Conservation (phyloP, 768 basidiomycete genomes). For the Pluteus cervinus region DNA sequence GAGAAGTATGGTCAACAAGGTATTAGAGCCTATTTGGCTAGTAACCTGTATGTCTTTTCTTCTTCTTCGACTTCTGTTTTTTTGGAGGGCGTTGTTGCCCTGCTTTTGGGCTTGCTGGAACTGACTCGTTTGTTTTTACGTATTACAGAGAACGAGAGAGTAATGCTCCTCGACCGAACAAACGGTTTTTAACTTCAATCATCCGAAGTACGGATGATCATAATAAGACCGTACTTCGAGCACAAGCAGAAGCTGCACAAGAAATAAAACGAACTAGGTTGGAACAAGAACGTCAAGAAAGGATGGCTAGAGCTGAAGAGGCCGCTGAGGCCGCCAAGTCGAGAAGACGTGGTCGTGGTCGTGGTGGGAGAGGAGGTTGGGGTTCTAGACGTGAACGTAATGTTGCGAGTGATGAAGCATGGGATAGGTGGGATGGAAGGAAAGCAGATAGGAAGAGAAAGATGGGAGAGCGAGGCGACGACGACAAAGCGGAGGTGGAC, state of each 20-base stretch:
- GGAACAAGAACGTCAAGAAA: slow-evolving; percentile 58
- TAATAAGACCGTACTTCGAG: slow-evolving; percentile 75
- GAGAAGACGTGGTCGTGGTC: slow-evolving; percentile 20
- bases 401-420: slow-evolving; percentile 29
- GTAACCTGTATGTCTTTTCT: slow-evolving; percentile 34
- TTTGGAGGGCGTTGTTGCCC: background rate
- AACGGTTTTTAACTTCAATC: slow-evolving; percentile 77
- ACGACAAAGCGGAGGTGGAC: slow-evolving; percentile 19
- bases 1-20: slow-evolving; percentile 73
- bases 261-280: slow-evolving; percentile 64
- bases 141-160: slow-evolving; percentile 48
- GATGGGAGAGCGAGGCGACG: slow-evolving; percentile 29
- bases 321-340: slow-evolving; percentile 63
- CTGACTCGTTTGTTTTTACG: background rate
- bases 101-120: background rate
- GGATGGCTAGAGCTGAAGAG: slow-evolving; percentile 67
- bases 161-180: slow-evolving; percentile 75
- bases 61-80: background rate
- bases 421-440: slow-evolving; percentile 53
- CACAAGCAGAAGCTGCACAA: slow-evolving; percentile 67
- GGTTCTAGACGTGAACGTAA: too few species aligned
- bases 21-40: slow-evolving; percentile 68
- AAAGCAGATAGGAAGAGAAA: slow-evolving; percentile 42
- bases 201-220: slow-evolving; percentile 95
- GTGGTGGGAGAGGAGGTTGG: background rate